Conservation (phyloP, 2,329 filamentous ascomycete genomes). For the Trichoderma semiorbis region DNA sequence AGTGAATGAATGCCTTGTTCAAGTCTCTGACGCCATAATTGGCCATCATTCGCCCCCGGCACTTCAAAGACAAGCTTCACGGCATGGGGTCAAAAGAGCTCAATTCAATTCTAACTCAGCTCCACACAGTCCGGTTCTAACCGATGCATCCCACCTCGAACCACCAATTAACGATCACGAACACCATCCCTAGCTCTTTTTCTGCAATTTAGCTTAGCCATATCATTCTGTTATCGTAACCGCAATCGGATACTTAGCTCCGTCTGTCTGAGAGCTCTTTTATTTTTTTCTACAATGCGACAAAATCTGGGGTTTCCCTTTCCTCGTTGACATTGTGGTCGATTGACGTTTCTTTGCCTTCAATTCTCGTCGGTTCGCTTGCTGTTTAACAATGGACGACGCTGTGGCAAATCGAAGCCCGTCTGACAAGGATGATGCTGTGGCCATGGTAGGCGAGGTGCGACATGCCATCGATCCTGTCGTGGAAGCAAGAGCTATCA, state of each 20-base stretch:
- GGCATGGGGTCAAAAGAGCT: background rate
- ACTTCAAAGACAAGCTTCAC: background rate
- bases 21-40: background rate
- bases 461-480: constrained; percentile 51
- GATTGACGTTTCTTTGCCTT: background rate
- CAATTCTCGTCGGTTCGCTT: background rate
- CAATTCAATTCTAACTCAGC: background rate
- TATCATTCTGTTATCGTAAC: background rate
- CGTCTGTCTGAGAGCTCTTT: background rate
- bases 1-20: background rate
- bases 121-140: constrained; percentile 1
- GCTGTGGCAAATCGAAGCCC: background rate
- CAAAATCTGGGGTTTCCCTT: background rate
- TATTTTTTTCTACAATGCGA: background rate
- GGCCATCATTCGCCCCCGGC: background rate
- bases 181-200: background rate
- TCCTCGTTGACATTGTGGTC: background rate
- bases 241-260: background rate
- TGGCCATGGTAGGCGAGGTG: constrained; percentile 58
- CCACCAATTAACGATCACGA: constrained; percentile 4
- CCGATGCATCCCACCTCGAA: background rate
- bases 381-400: background rate
- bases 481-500: constrained; percentile 53
- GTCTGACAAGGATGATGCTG: constrained; percentile 31
- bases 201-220: constrained; percentile 2